Base-by-base conservation (phyloP, 352 stramenopile species). In the Phytophthora lateralis region DNA sequence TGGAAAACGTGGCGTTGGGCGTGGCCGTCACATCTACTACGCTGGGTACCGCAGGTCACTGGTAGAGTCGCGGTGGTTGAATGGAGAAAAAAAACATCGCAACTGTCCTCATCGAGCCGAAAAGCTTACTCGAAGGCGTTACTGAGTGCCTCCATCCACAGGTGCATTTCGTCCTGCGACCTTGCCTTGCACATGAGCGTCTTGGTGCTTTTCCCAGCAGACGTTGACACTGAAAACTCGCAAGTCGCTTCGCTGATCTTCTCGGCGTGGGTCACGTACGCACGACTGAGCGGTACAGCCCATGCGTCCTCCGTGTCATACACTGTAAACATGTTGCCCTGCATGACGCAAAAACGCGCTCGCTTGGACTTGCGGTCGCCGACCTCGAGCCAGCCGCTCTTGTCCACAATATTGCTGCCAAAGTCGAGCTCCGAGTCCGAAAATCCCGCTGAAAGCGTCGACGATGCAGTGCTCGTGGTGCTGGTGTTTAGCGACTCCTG, bases 261-360 rank as follows among this genome's bases (percentile, higher is more conserved):
- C 53, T 89, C 76, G 5, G 81, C 73, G 27, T 77, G 69, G 6
- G 76, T 88, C 38, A 94, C 81, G 66, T 94, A 94, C 6, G 80
- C 82, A 29, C 85, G 82, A 29, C 76, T 90, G 9, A 89, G 75
- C 8, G 85, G 85, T 5, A 94, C 85, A 2, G 82, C 82, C 85
- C 85, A 94, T 6, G 85, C 76, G 47, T 94, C 81, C 56, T 92
- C 83, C 42, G 78, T 90, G 44, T 91, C 85, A 66, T 94, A 91
- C 21, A 92, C 76, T 1, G 85, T 91, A 41, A 94, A 91, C 85
- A 94, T 91, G 42, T 55, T 84, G 55, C 78, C 85, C 65, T 93
- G 85, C 35, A 93, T 63, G 26, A 91, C 85, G 63, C 83, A 93
- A 57, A 87, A 93, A 20, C 81, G 78, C 47, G 74, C 60, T 26